phyloP scores from a whole-genome alignment of 2,329 filamentous ascomycete species.

The Fusarium sp. region DNA sequence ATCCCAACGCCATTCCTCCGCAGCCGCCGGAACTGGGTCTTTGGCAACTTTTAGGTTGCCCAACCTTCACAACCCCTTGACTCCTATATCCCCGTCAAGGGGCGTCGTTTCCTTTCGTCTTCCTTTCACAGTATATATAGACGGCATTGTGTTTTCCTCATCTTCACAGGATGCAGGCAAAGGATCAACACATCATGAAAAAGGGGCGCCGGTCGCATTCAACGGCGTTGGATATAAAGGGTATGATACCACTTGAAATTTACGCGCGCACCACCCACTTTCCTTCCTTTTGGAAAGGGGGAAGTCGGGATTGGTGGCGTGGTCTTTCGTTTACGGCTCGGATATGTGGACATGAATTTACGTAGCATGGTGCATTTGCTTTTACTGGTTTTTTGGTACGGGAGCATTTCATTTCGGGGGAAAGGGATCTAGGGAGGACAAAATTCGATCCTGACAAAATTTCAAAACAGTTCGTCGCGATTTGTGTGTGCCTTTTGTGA shows the following conservation, averaged over 20 bases:
- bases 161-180: conserved; percentile 14
- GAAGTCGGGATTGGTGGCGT: neutral
- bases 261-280: conserved; percentile 5
- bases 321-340: conserved; percentile 19
- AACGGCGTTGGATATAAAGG: conserved; percentile 46
- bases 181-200: conserved; percentile 18
- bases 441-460: conserved; percentile 15
- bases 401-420: conserved; percentile 26
- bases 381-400: conserved; percentile 26
- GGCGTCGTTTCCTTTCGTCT: conserved; percentile 27
- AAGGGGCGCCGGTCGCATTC: conserved; percentile 43
- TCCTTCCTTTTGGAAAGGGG: neutral
- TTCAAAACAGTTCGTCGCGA: conserved; percentile 22
- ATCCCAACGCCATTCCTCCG: conserved; percentile 41
- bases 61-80: conserved; percentile 1
- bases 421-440: conserved; percentile 24
- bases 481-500: conserved; percentile 15
- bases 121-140: conserved; percentile 34
- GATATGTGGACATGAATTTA: conserved; percentile 26
- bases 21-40: conserved; percentile 42
- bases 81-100: conserved; percentile 3
- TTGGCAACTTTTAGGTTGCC: conserved; percentile 39
- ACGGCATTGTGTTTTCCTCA: conserved; percentile 15
- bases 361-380: conserved; percentile 26
- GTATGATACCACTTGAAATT: conserved; percentile 43